Base-by-base conservation (phyloP, 129 eudicot species). In the Ambrosia trifida region DNA sequence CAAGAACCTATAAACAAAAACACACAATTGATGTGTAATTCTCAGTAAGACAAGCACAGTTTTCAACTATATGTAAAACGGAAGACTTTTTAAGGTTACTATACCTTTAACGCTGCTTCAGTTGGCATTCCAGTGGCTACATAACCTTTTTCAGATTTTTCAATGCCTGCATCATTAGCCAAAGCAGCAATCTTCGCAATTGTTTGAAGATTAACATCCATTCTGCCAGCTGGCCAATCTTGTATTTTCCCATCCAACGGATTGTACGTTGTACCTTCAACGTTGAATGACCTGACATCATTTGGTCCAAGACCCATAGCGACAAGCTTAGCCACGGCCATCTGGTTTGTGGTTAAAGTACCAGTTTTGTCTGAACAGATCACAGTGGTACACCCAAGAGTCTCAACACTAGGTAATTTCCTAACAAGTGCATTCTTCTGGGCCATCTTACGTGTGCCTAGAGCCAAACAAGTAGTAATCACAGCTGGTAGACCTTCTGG, bases 401-500 rank as follows among this genome's bases (percentile, higher is more conserved):
- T 91, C 86, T 91, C 97, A 28, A 91, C 97, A 69, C 97, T 91
- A 2, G 97, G 97, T 77, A 91, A 69, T 81, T 91, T 91, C 75
- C 97, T 84, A 30, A 91, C 96, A 69, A 91, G 86, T 0, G 97
- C 96, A 68, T 91, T 91, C 83, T 91, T 91, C 54, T 87, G 94
- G 17, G 96, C 97, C 97, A 91, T 91, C 70, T 88, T 91, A 14
- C 94, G 86, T 36, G 97, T 91, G 16, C 96, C 97, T 13, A 91
- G 90, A n/a, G 97, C 97, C 70, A 91, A 81, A 54, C 96, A 91
- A 7, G 97, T 91, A n/a, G 97, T 91, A 30, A 91, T 91, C 45
- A 91, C 97, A 65, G 97, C 97, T 17, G 97, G 97, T n/a, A 91
- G 70, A 57, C 97, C 97, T 75, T 91, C 97, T 7, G 97, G 97